phyloP scores from a whole-genome alignment of 2,329 filamentous ascomycete species.

The Cladosporium phlei region DNA sequence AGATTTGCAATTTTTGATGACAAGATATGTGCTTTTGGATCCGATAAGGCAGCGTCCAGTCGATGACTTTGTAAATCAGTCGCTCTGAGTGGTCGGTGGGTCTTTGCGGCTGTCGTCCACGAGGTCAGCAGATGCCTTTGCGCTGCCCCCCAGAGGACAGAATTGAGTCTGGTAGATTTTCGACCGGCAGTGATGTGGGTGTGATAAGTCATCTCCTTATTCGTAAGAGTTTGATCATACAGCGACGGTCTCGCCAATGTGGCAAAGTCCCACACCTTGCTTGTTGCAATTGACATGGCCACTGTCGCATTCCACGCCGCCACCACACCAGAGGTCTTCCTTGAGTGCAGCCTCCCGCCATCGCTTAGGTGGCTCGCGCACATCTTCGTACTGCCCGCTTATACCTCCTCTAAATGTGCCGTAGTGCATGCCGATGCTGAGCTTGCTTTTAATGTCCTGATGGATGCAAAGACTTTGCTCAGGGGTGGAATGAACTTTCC shows the following conservation, averaged over 20 bases:
- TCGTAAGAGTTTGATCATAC: slow-evolving; percentile 25
- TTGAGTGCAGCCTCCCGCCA: slow-evolving; percentile 44
- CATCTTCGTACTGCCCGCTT: slow-evolving; percentile 45
- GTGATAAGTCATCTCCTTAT: too few species aligned
- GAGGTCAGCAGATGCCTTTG: too few species aligned
- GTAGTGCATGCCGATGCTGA: slow-evolving; percentile 50
- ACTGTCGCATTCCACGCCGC: slow-evolving; percentile 28
- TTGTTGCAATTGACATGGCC: slow-evolving; percentile 30
- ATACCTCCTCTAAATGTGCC: slow-evolving; percentile 45
- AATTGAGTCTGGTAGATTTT: too few species aligned
- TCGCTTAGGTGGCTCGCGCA: slow-evolving; percentile 43
- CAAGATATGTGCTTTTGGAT: too few species aligned
- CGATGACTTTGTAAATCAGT: too few species aligned
- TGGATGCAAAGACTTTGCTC: slow-evolving; percentile 47
- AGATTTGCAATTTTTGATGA: too few species aligned
- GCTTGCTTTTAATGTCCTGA: slow-evolving; percentile 42
- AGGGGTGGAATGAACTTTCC: slow-evolving; percentile 43
- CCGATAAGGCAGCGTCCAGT: too few species aligned
- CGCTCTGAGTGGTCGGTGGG: too few species aligned
- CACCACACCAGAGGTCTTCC: slow-evolving; percentile 32
- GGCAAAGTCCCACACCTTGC: slow-evolving; percentile 36
- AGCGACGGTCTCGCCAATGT: slow-evolving; percentile 46
- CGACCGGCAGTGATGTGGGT: too few species aligned
- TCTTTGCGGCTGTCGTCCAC: too few species aligned
- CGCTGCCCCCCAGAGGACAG: too few species aligned